phyloP scores from a whole-genome alignment of 495 filamentous ascomycete species.

The Annulohypoxylon moriforme region DNA sequence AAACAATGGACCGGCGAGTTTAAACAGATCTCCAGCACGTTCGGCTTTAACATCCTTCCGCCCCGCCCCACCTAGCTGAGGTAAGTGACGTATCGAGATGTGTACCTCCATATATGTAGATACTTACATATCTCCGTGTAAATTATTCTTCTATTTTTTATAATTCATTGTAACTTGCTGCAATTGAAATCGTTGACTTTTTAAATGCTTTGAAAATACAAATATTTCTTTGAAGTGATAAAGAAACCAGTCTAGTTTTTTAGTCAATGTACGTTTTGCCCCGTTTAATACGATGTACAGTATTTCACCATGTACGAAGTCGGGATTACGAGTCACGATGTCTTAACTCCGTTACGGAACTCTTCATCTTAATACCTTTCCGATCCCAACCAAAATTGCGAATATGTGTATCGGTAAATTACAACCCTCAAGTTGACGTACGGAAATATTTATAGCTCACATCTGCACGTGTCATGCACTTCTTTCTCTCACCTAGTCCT shows the following conservation, averaged over 20 bases:
- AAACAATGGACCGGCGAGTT: slow-evolving; percentile 25
- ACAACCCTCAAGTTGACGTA: neutral
- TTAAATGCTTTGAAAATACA: too few species aligned
- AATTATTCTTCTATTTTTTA: neutral
- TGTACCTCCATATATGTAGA: too few species aligned
- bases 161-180: neutral
- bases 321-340: slow-evolving; percentile 1
- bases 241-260: neutral
- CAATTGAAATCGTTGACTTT: neutral
- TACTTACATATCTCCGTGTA: too few species aligned
- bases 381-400: neutral
- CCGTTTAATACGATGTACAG: too few species aligned
- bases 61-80: slow-evolving; percentile 11
- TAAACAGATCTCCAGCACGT: slow-evolving; percentile 1
- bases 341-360: slow-evolving; percentile 7
- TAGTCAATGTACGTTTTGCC: neutral
- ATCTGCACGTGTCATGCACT: neutral
- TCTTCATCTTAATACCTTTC: neutral
- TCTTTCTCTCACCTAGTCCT: neutral
- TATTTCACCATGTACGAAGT: neutral
- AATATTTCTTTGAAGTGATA: too few species aligned
- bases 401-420: neutral
- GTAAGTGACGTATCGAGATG: neutral
- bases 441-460: slow-evolving; percentile 5
- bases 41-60: slow-evolving; percentile 41